Base-by-base conservation (phyloP, 129 eudicot species). In the Smallanthus sonchifolius region DNA sequence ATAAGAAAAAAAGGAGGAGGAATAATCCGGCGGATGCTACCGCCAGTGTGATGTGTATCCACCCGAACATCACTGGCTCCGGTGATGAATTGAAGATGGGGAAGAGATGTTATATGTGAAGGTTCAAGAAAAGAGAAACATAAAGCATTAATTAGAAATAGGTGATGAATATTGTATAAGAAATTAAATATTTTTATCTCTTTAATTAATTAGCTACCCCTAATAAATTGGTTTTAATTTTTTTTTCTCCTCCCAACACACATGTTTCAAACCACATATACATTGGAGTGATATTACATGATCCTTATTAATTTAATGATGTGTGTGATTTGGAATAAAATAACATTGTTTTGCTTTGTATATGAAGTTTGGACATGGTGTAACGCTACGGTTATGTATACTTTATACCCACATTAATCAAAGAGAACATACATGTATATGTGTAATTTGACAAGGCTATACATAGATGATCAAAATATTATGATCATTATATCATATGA, bases 41-140 rank as follows among this genome's bases (percentile, higher is more conserved):
- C 59, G 62, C 73, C 52, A 86, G 55, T 5, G 72, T 47, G 7
- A 75, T 15, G 43, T 72, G 84, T 79, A 84, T 43, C 89, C 74
- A 65, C 20, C 62, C 75, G 69, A 60, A 8, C 92, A 86, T 86
- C 32, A 14, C 40, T 62, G 3, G 1, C 49, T 79, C n/a, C 38
- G 13, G 70, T 32, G 49, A 64, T 71, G 67, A 39, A 51, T 30
- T 51, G n/a, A 70, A 60, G 11, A 19, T 15, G 32, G 39, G 56
- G 45, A 48, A 61, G 75, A 70, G 71, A 39, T 67, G 72, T 70
- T 78, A 63, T 78, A 78, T 78, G 66, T 78, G 51, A 70, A 60
- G 64, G 63, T 77, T 70, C 69, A 48, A 47, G 64, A 37, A 78
- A 78, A 72, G 54, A 72, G 28, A 72, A 42, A 15, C 17, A 17